Evolutionary conservation across 192 early-diverging fungal species (phyloP).

Genomic region (Ramicandelaber brevisporus): DNA sequence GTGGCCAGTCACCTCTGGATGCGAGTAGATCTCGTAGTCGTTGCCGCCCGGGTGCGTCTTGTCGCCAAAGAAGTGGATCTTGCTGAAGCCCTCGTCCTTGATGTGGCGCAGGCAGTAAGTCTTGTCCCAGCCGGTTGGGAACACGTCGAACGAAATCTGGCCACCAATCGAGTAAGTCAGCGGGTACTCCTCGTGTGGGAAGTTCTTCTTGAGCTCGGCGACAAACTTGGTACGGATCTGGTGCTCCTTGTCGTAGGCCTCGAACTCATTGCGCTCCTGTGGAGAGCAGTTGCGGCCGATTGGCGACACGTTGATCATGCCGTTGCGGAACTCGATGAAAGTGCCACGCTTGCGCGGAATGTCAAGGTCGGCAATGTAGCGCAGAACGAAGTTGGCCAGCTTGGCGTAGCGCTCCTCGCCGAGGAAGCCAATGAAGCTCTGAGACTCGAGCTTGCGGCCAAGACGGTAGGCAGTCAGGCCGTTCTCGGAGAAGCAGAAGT

Average conservation of each 20-base stretch:
- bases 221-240: slow-evolving; percentile 74
- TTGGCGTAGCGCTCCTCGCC: slow-evolving; percentile 85
- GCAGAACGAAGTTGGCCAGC: slow-evolving; percentile 76
- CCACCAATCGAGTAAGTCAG: slow-evolving; percentile 95
- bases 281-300: slow-evolving; percentile 85
- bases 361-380: slow-evolving; percentile 85
- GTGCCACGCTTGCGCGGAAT: slow-evolving; percentile 91
- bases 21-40: slow-evolving; percentile 87
- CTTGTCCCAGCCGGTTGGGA: slow-evolving; percentile 98
- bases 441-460: slow-evolving; percentile 23
- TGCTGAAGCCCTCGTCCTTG: slow-evolving; percentile 60
- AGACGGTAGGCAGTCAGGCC: slow-evolving; percentile 78
- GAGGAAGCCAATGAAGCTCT: slow-evolving; percentile 77
- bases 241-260: slow-evolving; percentile 67
- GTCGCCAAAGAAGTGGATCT: slow-evolving; percentile 96
- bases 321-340: slow-evolving; percentile 94
- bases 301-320: slow-evolving; percentile 97
- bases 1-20: slow-evolving; percentile 62
- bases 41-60: slow-evolving; percentile 94
- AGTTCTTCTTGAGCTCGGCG: slow-evolving; percentile 45
- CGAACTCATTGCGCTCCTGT: slow-evolving; percentile 77
- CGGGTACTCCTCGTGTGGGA: slow-evolving; percentile 54
- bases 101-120: slow-evolving; percentile 89
- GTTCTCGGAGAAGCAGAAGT: slow-evolving; percentile 94
- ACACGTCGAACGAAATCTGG: slow-evolving; percentile 97